Base-by-base conservation (phyloP, 495 filamentous ascomycete species). In the Massariosphaeria phaeospora region DNA sequence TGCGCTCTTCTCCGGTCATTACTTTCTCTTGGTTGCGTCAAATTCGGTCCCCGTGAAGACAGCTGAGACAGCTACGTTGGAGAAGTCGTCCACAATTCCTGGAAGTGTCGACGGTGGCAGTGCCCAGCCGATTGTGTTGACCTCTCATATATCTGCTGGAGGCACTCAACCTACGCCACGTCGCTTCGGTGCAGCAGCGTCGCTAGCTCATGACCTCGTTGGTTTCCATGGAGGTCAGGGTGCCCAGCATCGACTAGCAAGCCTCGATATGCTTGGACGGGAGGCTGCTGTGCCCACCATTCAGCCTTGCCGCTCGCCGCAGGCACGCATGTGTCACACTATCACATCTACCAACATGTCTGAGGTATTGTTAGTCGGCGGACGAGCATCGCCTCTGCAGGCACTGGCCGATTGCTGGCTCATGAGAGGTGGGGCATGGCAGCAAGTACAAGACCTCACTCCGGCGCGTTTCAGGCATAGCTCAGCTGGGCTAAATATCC, bases 1-100 rank as follows among this genome's bases (percentile, higher is more conserved):
- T 66, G 86, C 86, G 11, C 71, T 96, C 3, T 96, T 93, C 67
- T 83, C 76, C 5, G 79, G 81, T 43, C 91, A 95, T 70, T 95
- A 95, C 70, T 91, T 91, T 58, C 70, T 96, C 25, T 74, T 95
- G 7, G 71, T 84, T 31, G 89, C 89, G 6, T 64, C 59, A 6
- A 63, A 63, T 24, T 10, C 21, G 13, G 34, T 39, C 33, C 24
- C 48, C 21, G n/a, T 7, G 1, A 26, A 26, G 13, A 15, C 18
- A 45, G 38, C 4, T 5, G 15, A 17, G 17, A 9, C 36, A 1
- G 3, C 10, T 40, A 20, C 24, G 20, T 21, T 34, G 7, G 31
- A 15, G 18, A 29, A 23, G 5, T 15, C 35, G 18, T 13, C 43
- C 2, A 30, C 36, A 20, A 27, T 25, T 24, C 34, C 8, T 24